Evolutionary conservation across 2,329 filamentous ascomycete species (phyloP).

Genomic region (Neonectria faginata): DNA sequence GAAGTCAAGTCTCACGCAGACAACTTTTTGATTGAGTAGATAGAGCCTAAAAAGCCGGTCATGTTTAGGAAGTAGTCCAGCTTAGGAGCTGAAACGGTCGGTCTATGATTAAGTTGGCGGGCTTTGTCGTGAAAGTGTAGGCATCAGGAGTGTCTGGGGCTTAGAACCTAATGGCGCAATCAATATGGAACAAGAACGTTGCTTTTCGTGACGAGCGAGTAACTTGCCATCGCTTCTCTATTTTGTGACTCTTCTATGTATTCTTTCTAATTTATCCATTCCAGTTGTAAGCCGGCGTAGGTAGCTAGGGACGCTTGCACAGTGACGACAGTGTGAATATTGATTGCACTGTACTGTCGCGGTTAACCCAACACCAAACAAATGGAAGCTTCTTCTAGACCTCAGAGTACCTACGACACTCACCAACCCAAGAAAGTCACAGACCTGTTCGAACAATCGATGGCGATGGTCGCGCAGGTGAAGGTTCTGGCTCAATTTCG

Average conservation of each 20-base stretch:
- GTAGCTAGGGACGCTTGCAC: background rate
- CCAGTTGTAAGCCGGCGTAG: background rate
- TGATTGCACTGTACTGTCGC: constrained; percentile 11
- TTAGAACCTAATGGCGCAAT: constrained; percentile 48
- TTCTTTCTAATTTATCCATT: background rate
- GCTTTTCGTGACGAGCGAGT: constrained; percentile 22
- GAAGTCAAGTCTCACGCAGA: constrained; percentile 83
- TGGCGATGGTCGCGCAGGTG: background rate
- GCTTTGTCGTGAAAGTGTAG: constrained; percentile 37
- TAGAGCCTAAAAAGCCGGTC: constrained; percentile 36
- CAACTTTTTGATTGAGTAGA: constrained; percentile 80
- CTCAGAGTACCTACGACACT: background rate
- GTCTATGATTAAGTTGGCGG: constrained; percentile 41
- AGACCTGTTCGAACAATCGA: background rate
- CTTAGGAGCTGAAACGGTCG: constrained; percentile 27
- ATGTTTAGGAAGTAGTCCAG: constrained; percentile 28
- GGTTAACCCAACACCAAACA: constrained; percentile 3
- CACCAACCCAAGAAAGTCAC: constrained; percentile 3
- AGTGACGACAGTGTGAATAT: background rate
- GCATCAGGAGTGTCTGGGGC: constrained; percentile 43
- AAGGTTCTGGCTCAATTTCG: background rate
- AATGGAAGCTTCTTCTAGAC: background rate
- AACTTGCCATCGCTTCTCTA: background rate
- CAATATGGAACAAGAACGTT: constrained; percentile 42
- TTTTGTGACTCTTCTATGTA: background rate